These are phyloP conservation scores for Candida sp. DNA, from an alignment of 1,139 yeast species.

Conservation along the genomic window DNA sequence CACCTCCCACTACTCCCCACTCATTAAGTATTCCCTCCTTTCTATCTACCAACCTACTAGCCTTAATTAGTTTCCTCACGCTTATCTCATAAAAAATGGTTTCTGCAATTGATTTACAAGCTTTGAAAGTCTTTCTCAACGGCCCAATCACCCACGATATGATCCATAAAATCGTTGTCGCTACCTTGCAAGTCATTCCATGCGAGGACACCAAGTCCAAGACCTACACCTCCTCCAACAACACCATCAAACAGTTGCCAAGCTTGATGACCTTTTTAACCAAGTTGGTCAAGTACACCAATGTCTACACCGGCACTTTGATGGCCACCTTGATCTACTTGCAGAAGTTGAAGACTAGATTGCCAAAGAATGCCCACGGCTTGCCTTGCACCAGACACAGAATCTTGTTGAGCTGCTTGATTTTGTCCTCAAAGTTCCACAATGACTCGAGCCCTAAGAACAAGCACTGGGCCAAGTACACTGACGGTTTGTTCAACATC, in stretches of 20 bases:
- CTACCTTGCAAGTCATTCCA: slow-evolving; percentile 66
- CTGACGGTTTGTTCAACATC: slow-evolving; percentile 69
- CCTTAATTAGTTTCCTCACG: background rate
- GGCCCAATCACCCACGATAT: slow-evolving; percentile 68
- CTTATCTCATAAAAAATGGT: slow-evolving; percentile 12
- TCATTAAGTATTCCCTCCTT: slow-evolving; percentile 2
- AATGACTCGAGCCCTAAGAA: slow-evolving; percentile 81
- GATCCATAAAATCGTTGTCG: slow-evolving; percentile 66
- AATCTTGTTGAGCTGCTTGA: slow-evolving; percentile 72
- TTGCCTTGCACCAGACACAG: slow-evolving; percentile 81
- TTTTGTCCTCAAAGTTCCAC: slow-evolving; percentile 73
- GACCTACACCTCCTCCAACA: slow-evolving; percentile 39
- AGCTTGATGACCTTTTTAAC: slow-evolving; percentile 78
- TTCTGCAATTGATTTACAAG: slow-evolving; percentile 48
- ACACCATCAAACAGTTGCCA: slow-evolving; percentile 52
- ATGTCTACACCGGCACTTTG: slow-evolving; percentile 78
- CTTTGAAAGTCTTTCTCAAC: slow-evolving; percentile 56
- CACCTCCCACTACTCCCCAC: background rate
- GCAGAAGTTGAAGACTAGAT: slow-evolving; percentile 58
- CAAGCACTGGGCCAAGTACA: slow-evolving; percentile 77
- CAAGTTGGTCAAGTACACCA: slow-evolving; percentile 70
- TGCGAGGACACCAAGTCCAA: slow-evolving; percentile 44
- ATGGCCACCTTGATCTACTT: slow-evolving; percentile 74
- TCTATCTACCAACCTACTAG: background rate
- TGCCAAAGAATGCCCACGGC: slow-evolving; percentile 77